Evolutionary conservation across 2,329 filamentous ascomycete genomes (phyloP).

Genomic region (Penicillium janthinellum): DNA sequence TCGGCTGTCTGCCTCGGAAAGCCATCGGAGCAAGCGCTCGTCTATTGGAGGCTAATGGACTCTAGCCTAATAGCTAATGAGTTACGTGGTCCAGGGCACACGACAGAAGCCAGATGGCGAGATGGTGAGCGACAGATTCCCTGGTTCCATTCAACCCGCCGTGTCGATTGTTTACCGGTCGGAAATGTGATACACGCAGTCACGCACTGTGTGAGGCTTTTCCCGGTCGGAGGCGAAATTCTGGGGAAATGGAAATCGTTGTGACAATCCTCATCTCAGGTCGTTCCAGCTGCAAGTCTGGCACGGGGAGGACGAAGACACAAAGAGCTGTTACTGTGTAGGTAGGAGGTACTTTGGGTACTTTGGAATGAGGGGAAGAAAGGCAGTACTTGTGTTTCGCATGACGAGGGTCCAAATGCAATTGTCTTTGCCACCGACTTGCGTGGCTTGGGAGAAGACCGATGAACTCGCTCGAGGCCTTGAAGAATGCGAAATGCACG

Average conservation of each 20-base stretch:
- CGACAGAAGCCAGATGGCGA: neutral
- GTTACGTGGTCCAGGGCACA: neutral
- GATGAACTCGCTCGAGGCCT: neutral
- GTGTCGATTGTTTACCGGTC: neutral
- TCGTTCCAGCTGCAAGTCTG: neutral
- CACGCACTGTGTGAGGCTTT: neutral
- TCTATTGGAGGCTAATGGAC: neutral
- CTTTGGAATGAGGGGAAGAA: neutral
- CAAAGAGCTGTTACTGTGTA: too few relatives aligned
- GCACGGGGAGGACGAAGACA: neutral
- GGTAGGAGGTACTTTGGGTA: neutral
- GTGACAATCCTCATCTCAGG: neutral
- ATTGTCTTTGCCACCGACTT: neutral
- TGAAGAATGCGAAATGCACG: conserved; percentile 9
- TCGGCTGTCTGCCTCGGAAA: neutral
- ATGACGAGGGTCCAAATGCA: neutral
- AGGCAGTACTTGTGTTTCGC: neutral
- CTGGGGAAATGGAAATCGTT: conserved; percentile 5
- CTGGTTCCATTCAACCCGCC: conserved; percentile 4
- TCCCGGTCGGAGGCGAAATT: neutral
- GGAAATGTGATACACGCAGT: conserved; percentile 9
- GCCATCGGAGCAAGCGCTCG: conserved; percentile 6
- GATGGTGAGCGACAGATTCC: too few relatives aligned
- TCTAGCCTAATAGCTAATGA: neutral
- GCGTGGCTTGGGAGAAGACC: neutral